Percentiles rank a stretch among this genome's conserved stretches.
Evolutionary conservation across 2,329 filamentous ascomycete genomes (phyloP).

Genomic region (Fusarium musae): DNA sequence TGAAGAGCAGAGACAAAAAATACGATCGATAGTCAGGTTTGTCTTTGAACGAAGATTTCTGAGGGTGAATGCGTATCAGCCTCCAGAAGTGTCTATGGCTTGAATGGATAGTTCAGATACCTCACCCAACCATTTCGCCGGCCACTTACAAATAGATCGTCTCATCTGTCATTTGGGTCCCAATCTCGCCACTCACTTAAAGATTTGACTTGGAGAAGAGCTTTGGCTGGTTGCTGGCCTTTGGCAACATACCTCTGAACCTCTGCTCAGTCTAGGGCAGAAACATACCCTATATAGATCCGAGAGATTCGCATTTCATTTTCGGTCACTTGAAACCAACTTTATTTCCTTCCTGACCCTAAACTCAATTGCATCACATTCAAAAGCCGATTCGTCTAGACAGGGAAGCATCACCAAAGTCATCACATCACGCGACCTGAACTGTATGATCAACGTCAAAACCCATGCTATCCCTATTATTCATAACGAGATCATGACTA

Average conservation of each 20-base stretch:
- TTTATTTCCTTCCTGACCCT: fast-evolving
- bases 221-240: too few species aligned
- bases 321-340: not conserved
- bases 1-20: not conserved
- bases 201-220: too few species aligned
- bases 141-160: not conserved
- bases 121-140: not conserved
- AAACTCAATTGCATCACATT: not conserved
- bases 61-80: too few species aligned
- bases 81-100: too few species aligned
- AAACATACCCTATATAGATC: not conserved
- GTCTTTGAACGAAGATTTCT: too few species aligned
- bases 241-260: not conserved
- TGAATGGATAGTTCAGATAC: not conserved
- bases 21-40: too few species aligned
- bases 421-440: not conserved
- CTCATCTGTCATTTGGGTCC: not conserved
- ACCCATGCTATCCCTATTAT: slow-evolving; percentile 30
- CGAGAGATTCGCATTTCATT: not conserved
- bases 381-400: too few species aligned
- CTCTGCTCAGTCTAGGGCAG: fast-evolving
- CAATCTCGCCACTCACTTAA: too few species aligned
- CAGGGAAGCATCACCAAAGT: not conserved
- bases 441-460: not conserved
- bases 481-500: slow-evolving; percentile 37